Conservation (phyloP, 192 early-diverging fungal species). For the Rhizophagus clarus region DNA sequence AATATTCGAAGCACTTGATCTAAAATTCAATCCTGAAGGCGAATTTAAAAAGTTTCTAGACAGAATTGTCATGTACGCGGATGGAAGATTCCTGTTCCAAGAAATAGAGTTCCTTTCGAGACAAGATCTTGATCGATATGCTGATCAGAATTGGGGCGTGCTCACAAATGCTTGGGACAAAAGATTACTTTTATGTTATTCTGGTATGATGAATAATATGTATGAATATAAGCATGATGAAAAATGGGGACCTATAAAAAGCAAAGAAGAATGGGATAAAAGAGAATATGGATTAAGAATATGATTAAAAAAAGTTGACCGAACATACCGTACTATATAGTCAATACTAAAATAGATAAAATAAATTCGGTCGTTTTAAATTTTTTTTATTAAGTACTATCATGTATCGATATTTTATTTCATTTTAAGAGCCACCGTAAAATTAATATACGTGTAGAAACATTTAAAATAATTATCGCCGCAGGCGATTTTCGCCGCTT, state of each 20-base stretch:
- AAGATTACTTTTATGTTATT: constrained; percentile 8
- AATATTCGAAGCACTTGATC: background rate
- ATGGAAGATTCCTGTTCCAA: background rate
- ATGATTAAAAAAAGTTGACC: no score
- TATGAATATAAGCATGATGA: background rate
- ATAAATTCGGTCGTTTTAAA: no score
- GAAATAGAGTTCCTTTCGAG: background rate
- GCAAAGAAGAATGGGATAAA: background rate
- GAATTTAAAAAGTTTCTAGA: constrained; percentile 3
- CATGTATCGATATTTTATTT: no score
- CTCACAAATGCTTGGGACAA: background rate
- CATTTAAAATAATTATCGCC: no score
- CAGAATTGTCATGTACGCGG: background rate
- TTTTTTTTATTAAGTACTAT: no score
- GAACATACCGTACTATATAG: no score
- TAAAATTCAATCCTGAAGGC: background rate
- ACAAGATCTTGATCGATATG: background rate
- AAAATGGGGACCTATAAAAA: background rate
- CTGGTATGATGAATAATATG: background rate
- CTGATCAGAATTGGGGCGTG: background rate
- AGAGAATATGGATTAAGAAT: background rate
- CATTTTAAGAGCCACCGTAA: no score
- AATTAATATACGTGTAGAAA: no score
- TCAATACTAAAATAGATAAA: no score
- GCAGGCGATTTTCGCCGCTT: no score